phyloP scores from a whole-genome alignment of 2,329 filamentous ascomycete genomes.

The Tolypocladium capitatum region DNA sequence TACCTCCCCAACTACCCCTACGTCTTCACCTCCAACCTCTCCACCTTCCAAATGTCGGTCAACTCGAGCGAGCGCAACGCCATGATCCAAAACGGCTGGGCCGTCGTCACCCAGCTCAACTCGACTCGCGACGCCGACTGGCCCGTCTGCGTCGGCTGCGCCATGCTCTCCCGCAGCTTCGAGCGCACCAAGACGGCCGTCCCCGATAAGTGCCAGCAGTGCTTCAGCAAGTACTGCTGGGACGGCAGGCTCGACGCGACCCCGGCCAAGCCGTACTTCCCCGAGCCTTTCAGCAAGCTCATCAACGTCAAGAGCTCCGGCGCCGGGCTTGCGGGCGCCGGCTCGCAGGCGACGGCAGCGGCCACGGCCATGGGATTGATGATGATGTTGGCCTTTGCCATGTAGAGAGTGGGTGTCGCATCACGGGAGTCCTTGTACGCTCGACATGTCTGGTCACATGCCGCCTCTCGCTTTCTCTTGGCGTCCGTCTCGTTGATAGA shows the following conservation, averaged over 20 bases:
- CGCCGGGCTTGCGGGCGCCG: neutral
- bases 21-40: constrained; percentile 60
- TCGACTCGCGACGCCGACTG: constrained; percentile 60
- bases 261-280: constrained; percentile 19
- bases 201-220: constrained; percentile 59
- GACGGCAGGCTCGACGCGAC: constrained; percentile 49
- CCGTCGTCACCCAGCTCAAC: constrained; percentile 74
- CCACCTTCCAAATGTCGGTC: constrained; percentile 61
- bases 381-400: neutral
- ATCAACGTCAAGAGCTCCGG: constrained; percentile 13
- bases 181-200: constrained; percentile 54
- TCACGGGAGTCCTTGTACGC: no score
- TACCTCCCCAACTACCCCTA: constrained; percentile 76
- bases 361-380: neutral
- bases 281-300: constrained; percentile 12
- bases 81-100: constrained; percentile 78
- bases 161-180: constrained; percentile 65
- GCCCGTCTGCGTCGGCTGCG: constrained; percentile 78
- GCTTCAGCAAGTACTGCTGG: constrained; percentile 86
- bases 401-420: neutral
- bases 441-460: neutral
- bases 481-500: neutral
- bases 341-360: neutral
- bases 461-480: neutral
- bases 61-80: constrained; percentile 53